Percentiles rank a stretch among this genome's conserved stretches.
Conservation (phyloP, 192 early-diverging fungal species). For the Kickxella alabastrina region DNA sequence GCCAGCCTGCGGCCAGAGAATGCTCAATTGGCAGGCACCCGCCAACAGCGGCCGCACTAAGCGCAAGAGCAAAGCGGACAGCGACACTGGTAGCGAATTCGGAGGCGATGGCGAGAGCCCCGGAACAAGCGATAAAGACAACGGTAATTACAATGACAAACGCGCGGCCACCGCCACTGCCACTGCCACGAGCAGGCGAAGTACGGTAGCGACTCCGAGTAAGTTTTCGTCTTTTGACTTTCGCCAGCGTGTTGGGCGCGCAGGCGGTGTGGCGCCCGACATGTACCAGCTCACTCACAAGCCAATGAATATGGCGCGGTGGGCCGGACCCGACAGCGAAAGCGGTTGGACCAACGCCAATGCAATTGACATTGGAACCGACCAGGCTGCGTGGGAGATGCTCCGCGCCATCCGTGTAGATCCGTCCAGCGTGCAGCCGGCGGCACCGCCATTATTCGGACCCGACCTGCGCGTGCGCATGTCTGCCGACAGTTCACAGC, state of each 20-base stretch:
- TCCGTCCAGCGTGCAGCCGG: neutral
- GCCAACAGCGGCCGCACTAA: neutral
- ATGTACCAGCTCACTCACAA: no score
- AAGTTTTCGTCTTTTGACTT: no score
- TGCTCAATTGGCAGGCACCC: no score
- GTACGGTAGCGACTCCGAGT: neutral
- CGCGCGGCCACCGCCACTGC: neutral
- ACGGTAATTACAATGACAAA: neutral
- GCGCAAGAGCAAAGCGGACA: neutral
- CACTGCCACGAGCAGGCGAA: neutral
- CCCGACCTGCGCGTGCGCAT: neutral
- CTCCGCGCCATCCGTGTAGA: constrained; percentile 11
- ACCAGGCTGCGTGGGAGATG: constrained; percentile 14
- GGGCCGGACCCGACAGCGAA: constrained; percentile 9
- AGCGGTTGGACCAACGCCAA: constrained; percentile 7
- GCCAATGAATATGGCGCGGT: no score
- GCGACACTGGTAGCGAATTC: neutral
- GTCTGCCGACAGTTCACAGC: neutral
- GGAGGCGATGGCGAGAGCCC: neutral
- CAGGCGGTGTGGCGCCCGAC: no score
- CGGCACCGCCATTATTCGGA: constrained; percentile 4
- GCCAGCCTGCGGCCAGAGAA: neutral
- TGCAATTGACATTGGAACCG: constrained; percentile 28
- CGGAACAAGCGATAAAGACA: neutral
- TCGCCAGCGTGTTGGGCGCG: no score